Conservation (phyloP, 2,329 filamentous ascomycete genomes). For the Fusarium oxysporum region DNA sequence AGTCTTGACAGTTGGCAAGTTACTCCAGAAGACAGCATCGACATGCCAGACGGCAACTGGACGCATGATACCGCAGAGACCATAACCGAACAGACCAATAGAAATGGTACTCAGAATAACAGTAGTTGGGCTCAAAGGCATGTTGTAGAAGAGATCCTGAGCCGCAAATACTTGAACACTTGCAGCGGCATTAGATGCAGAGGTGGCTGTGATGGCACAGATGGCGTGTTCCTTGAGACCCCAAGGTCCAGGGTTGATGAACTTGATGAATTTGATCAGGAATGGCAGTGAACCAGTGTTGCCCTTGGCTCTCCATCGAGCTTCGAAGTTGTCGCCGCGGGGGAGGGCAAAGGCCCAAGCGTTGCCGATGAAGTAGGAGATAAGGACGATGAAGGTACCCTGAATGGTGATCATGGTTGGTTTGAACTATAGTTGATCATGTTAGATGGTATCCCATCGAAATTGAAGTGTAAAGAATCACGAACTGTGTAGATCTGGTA, state of each 20-base stretch:
- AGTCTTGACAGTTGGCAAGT: constrained; percentile 63
- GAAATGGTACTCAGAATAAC: constrained; percentile 63
- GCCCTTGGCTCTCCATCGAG: constrained; percentile 58
- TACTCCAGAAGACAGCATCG: constrained; percentile 68
- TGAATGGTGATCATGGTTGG: constrained; percentile 60
- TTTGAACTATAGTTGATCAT: constrained; percentile 58
- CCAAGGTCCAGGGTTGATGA: constrained; percentile 65
- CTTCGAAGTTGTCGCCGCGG: constrained; percentile 62
- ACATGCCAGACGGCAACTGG: constrained; percentile 67
- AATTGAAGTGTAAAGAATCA: rapidly evolving
- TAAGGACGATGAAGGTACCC: constrained; percentile 68
- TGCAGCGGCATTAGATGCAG: constrained; percentile 61
- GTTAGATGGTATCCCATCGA: neutral
- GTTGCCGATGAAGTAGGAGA: constrained; percentile 67
- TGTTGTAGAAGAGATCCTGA: constrained; percentile 64
- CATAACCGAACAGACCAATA: constrained; percentile 67
- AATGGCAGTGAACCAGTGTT: constrained; percentile 56
- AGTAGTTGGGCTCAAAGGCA: constrained; percentile 58
- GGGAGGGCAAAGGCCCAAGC: constrained; percentile 54
- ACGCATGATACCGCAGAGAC: constrained; percentile 63
- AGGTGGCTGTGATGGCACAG: constrained; percentile 64
- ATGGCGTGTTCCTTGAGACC: constrained; percentile 67
- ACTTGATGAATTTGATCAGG: constrained; percentile 54
- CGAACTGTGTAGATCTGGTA: constrained; percentile 65
- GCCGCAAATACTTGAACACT: constrained; percentile 59